A percentile compares a stretch with the other conserved stretches of the same genome.
Evolutionary conservation across 176 grass and related monocot species (phyloP).

Genomic region (Rhynchospora pubera): DNA sequence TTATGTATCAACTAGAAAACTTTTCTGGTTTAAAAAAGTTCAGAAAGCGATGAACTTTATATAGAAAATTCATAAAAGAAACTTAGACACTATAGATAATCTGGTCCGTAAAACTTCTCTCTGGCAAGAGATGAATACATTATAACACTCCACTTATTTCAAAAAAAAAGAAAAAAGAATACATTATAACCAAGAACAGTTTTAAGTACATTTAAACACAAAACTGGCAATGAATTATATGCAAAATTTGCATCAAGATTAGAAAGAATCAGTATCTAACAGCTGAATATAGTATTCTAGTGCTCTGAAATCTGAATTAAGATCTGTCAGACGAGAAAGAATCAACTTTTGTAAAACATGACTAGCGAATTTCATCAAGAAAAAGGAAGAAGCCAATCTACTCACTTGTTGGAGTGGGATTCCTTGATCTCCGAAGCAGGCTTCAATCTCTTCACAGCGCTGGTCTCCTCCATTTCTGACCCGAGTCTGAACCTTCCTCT

Average conservation of each 20-base stretch:
- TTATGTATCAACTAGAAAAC: neutral
- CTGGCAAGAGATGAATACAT: neutral
- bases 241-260: too few species aligned
- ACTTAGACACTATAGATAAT: neutral
- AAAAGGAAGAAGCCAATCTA: neutral
- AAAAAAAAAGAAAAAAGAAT: too few species aligned
- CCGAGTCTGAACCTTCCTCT: conserved; percentile 23
- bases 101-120: too few species aligned
- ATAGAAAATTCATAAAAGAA: neutral
- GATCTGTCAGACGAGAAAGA: conserved; percentile 1
- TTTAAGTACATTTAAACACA: neutral
- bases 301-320: neutral
- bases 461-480: neutral
- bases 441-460: neutral
- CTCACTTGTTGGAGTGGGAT: conserved; percentile 6
- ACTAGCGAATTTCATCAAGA: neutral
- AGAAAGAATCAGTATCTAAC: neutral
- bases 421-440: neutral
- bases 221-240: neutral
- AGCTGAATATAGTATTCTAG: neutral
- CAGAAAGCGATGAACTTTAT: neutral
- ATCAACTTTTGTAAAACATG: neutral
- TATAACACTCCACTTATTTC: too few species aligned
- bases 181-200: too few species aligned
- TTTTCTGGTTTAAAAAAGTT: neutral